These are phyloP conservation scores for Fusarium subtropicale DNA, from an alignment of 2,329 filamentous ascomycete genomes.

Conservation along the genomic window DNA sequence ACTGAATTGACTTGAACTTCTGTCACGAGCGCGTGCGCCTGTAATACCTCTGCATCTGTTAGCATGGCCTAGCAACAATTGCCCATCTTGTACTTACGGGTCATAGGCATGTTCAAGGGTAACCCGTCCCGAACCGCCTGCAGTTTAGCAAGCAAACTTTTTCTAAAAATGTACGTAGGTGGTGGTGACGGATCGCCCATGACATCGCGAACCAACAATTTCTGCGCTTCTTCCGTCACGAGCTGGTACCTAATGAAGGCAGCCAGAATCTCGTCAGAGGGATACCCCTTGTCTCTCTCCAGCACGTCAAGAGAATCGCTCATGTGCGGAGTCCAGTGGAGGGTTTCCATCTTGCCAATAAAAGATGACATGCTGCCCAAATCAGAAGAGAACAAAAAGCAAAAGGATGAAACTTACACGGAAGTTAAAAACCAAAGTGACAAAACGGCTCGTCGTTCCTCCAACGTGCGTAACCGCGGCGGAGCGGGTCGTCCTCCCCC, in stretches of 20 bases:
- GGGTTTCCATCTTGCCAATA: constrained; percentile 61
- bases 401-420: constrained; percentile 44
- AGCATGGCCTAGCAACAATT: constrained; percentile 1
- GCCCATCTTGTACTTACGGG: constrained; percentile 42
- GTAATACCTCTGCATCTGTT: constrained; percentile 46
- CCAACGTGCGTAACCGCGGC: constrained; percentile 56
- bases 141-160: constrained; percentile 47
- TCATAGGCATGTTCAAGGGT: constrained; percentile 41
- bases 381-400: constrained; percentile 9
- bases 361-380: constrained; percentile 51
- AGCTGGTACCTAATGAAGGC: constrained; percentile 54
- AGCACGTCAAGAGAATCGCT: constrained; percentile 66
- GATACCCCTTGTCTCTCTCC: constrained; percentile 57
- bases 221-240: constrained; percentile 55
- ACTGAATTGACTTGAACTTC: constrained; percentile 52
- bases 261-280: constrained; percentile 62
- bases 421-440: constrained; percentile 59
- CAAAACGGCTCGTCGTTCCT: constrained; percentile 62
- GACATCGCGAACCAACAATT: constrained; percentile 48
- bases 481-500: constrained; percentile 48
- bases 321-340: constrained; percentile 69
- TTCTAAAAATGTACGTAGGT: constrained; percentile 52
- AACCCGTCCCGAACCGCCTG: constrained; percentile 45
- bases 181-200: constrained; percentile 44
- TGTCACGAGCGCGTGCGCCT: constrained; percentile 47